phyloP scores from a whole-genome alignment of 176 grass and related monocot genomes.

The Bromus sterilis region DNA sequence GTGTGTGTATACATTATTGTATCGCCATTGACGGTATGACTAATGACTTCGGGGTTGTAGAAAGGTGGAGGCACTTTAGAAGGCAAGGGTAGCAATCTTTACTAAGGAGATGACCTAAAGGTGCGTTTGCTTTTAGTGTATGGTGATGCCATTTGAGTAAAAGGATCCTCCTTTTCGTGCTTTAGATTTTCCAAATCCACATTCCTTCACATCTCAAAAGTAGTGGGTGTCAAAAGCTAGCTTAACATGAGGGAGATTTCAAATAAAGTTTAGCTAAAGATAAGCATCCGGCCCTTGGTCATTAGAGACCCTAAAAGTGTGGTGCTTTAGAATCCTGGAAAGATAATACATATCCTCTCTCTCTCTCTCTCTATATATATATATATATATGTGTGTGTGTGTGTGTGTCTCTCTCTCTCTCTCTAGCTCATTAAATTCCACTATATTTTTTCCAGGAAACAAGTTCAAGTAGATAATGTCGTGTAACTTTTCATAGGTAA shows the following conservation, averaged over 20 bases:
- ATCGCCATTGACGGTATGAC: neutral
- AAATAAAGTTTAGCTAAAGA: conserved; percentile 50
- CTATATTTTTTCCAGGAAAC: too few species aligned
- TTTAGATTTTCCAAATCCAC: conserved; percentile 79
- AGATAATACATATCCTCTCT: conserved; percentile 46
- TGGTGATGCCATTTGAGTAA: conserved; percentile 71
- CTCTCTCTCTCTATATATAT: neutral
- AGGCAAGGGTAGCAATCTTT: conserved; percentile 53
- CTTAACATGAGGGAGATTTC: conserved; percentile 40
- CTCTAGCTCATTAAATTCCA: neutral
- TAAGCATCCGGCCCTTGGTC: conserved; percentile 56
- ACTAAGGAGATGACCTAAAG: conserved; percentile 48
- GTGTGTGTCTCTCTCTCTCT: conserved; percentile 3
- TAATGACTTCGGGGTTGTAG: conserved; percentile 35
- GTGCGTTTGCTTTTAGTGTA: conserved; percentile 64
- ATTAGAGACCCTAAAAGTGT: conserved; percentile 51
- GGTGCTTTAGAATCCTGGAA: conserved; percentile 72
- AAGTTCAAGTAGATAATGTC: conserved; percentile 49
- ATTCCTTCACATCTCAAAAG: conserved; percentile 61
- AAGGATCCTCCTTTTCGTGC: conserved; percentile 42
- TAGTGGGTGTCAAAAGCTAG: conserved; percentile 61
- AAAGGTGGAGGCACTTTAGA: conserved; percentile 64
- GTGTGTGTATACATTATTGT: neutral
- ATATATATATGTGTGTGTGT: too few species aligned
- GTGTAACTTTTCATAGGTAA: conserved; percentile 28